Evolutionary conservation across 2,329 filamentous ascomycete genomes (phyloP).

Genomic region (Beauveria medogensis): DNA sequence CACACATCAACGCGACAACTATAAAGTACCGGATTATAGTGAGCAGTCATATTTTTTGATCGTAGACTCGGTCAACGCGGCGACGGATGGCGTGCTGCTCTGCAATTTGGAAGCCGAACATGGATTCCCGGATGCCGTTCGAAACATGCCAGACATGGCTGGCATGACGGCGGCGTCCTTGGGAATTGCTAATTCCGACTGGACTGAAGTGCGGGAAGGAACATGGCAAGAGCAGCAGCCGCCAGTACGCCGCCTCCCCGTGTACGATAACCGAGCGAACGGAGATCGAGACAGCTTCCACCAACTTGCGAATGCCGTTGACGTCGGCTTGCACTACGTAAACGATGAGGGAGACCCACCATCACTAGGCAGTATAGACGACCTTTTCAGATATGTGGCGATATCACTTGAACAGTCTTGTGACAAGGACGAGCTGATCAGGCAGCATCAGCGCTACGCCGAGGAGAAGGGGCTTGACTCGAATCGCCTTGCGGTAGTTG

Average conservation of each 20-base stretch:
- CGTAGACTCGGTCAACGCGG: not conserved
- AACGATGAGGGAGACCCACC: not conserved
- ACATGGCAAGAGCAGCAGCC: not conserved
- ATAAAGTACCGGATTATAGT: not conserved
- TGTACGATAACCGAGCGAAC: conserved; percentile 3
- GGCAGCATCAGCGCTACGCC: not conserved
- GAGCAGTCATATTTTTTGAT: conserved; percentile 7
- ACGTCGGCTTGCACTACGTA: conserved; percentile 9
- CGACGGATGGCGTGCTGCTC: conserved; percentile 1
- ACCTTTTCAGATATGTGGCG: not conserved
- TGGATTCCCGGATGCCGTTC: conserved; percentile 7
- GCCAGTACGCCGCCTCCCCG: not conserved
- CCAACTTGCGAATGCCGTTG: conserved; percentile 5
- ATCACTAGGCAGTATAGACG: not conserved
- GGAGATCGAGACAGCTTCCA: not conserved
- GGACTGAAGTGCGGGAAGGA: not conserved
- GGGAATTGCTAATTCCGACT: not conserved
- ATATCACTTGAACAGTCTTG: not conserved
- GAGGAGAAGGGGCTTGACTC: not conserved
- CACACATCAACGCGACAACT: conserved; percentile 1
- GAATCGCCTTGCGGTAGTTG: not conserved
- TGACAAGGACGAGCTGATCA: not conserved
- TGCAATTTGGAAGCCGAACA: conserved; percentile 1
- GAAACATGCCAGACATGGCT: not conserved
- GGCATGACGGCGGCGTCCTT: not conserved